Evolutionary conservation across 805 yeast genomes (phyloP).

Genomic region (Candida boidinii): DNA sequence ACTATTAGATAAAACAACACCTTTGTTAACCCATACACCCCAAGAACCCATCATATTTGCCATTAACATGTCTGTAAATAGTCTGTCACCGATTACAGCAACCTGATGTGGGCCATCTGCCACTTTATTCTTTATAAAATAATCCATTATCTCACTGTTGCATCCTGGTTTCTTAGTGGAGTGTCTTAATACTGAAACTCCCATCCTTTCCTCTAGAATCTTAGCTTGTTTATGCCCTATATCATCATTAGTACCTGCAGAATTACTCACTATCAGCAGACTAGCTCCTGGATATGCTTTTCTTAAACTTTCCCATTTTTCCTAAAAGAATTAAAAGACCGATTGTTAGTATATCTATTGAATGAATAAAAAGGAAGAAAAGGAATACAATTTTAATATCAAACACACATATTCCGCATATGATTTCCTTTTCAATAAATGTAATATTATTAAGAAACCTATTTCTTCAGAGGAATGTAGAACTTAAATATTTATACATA

Average conservation of each 20-base stretch:
- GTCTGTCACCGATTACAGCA: conserved; percentile 83
- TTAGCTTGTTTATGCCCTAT: conserved; percentile 47
- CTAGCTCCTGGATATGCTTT: conserved; percentile 52
- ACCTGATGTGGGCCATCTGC: conserved; percentile 48
- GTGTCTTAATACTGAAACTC: conserved; percentile 64
- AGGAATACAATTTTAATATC: no score
- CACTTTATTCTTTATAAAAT: conserved; percentile 43
- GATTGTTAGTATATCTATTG: neutral
- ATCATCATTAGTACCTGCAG: conserved; percentile 88
- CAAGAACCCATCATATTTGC: conserved; percentile 88
- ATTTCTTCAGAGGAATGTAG: no score
- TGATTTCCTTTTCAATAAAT: no score
- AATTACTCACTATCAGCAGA: conserved; percentile 76
- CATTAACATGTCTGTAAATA: conserved; percentile 88
- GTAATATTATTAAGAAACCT: no score
- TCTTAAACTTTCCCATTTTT: conserved; percentile 47
- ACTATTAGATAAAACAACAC: conserved; percentile 51
- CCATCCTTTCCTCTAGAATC: conserved; percentile 52
- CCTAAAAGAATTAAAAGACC: no score
- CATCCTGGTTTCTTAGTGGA: conserved; percentile 80
- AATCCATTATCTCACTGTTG: conserved; percentile 52
- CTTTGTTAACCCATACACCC: conserved; percentile 77
- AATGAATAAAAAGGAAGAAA: no score
- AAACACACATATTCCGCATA: no score
- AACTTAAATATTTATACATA: no score